Base-by-base conservation (phyloP, 2,329 filamentous ascomycete species). In the Aspergillus sojae region DNA sequence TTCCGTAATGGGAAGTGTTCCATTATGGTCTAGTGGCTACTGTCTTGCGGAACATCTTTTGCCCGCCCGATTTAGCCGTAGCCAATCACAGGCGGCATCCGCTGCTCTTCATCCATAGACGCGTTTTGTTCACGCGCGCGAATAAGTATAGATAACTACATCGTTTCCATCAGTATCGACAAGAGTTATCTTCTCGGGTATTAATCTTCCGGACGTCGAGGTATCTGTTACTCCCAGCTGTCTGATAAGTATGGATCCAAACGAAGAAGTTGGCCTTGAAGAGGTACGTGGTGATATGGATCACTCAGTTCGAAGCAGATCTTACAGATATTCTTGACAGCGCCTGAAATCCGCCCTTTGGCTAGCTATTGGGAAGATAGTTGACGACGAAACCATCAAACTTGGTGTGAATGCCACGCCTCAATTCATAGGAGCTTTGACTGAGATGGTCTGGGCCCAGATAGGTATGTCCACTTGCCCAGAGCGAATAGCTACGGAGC, bases 381-480 rank as follows among this genome's bases (percentile, higher is more conserved):
- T 97, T 67, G 94, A 98, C 76, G 89, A 94, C 68, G 91, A 96
- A 75, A 90, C 89, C 21, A 81, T 93, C 34, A 83, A 85, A 62
- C 83, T 89, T 32, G 88, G 91, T 74, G 86, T 92, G 67, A 97
- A 96, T 77, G 92, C 94, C 7, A 97, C 94, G 30, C 92, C 92
- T 1, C 93, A 96, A 73, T 97, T 96, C 77, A 96, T 96, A 69
- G 93, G 90, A 10, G 87, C 91, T 0, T 78, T 96, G 73, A 95
- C 92, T 0, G 93, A 97, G 77, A 86, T 96, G 77, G 90, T 94
- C 9, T 97, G 92, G 88, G 86, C 89, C 1, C 93, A 96, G 70
- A 91, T 97, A 58, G 91, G 93, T 94, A 83, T 54, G 79, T 69
- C 68, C 53, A 7, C 52, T 10, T 55, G n/a, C 59, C 14, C 57